Conservation (phyloP, 129 eudicot genomes). For the Pulicaria dysenterica region DNA sequence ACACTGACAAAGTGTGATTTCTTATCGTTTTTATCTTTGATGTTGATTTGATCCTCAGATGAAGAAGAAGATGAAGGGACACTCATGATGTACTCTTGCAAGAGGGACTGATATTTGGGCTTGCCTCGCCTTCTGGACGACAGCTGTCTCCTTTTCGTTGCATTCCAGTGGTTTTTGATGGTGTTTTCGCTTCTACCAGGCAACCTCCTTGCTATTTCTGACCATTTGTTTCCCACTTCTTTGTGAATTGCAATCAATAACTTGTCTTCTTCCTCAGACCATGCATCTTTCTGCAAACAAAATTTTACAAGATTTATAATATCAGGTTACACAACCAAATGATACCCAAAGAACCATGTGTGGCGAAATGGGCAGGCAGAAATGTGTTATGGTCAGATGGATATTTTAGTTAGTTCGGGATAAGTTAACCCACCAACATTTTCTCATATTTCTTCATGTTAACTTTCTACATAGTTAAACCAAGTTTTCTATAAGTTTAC, state of each 20-base stretch:
- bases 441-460: neutral
- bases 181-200: constrained; percentile 69
- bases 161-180: constrained; percentile 63
- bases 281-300: constrained; percentile 54
- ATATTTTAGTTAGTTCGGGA: neutral
- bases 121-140: constrained; percentile 32
- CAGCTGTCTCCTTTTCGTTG: constrained; percentile 44
- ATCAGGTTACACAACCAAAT: neutral
- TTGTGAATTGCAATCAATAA: constrained; percentile 52
- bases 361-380: neutral
- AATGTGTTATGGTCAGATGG: neutral
- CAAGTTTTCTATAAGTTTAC: neutral
- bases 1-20: constrained; percentile 8
- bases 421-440: neutral
- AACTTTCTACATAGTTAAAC: neutral
- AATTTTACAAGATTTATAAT: neutral
- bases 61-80: constrained; percentile 41
- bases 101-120: constrained; percentile 29
- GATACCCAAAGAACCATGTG: neutral
- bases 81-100: constrained; percentile 49
- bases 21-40: constrained; percentile 16
- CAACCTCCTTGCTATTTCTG: constrained; percentile 58
- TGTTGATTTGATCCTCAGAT: constrained; percentile 26
- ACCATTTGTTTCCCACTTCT: constrained; percentile 66
- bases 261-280: constrained; percentile 65